Conservation (phyloP, 805 yeast genomes). For the Kluyveromyces wickerhamii region DNA sequence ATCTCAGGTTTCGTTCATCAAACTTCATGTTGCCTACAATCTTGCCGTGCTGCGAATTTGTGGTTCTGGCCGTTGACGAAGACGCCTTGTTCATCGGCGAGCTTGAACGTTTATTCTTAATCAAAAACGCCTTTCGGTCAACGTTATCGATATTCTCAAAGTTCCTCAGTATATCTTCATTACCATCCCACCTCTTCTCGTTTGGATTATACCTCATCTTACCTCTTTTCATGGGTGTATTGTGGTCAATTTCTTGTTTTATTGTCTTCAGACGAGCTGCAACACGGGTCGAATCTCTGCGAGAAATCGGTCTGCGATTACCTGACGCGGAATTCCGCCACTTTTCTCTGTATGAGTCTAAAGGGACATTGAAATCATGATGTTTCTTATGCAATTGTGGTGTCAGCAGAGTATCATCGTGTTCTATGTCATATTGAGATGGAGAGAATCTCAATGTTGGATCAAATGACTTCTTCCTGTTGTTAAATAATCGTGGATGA, state of each 20-base stretch:
- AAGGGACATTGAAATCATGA: conserved; percentile 14
- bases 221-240: conserved; percentile 28
- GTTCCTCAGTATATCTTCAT: conserved; percentile 19
- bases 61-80: conserved; percentile 2
- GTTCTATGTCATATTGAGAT: conserved; percentile 21
- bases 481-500: conserved; percentile 23
- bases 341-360: conserved; percentile 19
- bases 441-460: conserved; percentile 20
- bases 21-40: conserved; percentile 29
- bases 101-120: conserved; percentile 9
- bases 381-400: conserved; percentile 23
- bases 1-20: conserved; percentile 27
- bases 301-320: conserved; percentile 1
- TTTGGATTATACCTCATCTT: conserved; percentile 25
- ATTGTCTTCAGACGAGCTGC: conserved; percentile 18
- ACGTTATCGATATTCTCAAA: conserved; percentile 19
- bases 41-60: conserved; percentile 9
- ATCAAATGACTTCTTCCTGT: conserved; percentile 8
- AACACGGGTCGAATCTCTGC: conserved; percentile 3
- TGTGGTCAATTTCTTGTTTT: conserved; percentile 28
- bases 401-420: conserved; percentile 21
- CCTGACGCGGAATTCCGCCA: not conserved
- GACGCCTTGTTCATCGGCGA: conserved; percentile 1
- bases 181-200: conserved; percentile 27
- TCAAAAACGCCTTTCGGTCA: conserved; percentile 20